A percentile compares a stretch with the other conserved stretches of the same genome.
These are phyloP conservation scores for Sporothrix mexicana DNA, from an alignment of 2,329 filamentous ascomycete genomes.

Conservation along the genomic window DNA sequence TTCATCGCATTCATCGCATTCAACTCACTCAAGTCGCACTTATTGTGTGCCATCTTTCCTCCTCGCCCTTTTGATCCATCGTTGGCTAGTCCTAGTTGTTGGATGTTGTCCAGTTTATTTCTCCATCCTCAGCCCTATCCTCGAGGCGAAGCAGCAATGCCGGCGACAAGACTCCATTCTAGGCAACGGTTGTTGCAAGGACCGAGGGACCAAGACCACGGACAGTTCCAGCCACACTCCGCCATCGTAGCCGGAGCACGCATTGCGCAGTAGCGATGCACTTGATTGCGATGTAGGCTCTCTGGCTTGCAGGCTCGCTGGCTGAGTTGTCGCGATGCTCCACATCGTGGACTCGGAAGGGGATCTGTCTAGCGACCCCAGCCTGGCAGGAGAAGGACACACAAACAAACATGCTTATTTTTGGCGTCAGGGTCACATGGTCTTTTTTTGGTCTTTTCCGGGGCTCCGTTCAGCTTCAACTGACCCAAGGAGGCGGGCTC, in stretches of 20 bases:
- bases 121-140: background rate
- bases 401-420: constrained; percentile 21
- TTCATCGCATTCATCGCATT: background rate
- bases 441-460: background rate
- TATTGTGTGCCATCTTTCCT: background rate
- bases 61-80: background rate
- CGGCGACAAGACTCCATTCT: background rate
- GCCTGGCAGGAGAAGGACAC: background rate
- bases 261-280: too few relatives aligned
- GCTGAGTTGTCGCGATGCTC: too few relatives aligned
- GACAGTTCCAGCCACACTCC: background rate
- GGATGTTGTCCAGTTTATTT: background rate
- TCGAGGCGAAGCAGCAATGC: constrained; percentile 8
- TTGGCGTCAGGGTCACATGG: constrained; percentile 9
- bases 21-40: background rate
- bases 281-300: too few relatives aligned
- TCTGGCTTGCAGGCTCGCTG: too few relatives aligned
- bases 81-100: background rate
- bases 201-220: background rate
- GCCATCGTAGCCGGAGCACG: too few relatives aligned
- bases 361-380: background rate
- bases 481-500: too few relatives aligned
- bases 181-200: background rate
- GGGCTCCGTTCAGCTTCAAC: too few relatives aligned
- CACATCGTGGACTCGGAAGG: background rate